Base-by-base conservation (phyloP, 2,329 filamentous ascomycete genomes). In the Capronia americana region DNA sequence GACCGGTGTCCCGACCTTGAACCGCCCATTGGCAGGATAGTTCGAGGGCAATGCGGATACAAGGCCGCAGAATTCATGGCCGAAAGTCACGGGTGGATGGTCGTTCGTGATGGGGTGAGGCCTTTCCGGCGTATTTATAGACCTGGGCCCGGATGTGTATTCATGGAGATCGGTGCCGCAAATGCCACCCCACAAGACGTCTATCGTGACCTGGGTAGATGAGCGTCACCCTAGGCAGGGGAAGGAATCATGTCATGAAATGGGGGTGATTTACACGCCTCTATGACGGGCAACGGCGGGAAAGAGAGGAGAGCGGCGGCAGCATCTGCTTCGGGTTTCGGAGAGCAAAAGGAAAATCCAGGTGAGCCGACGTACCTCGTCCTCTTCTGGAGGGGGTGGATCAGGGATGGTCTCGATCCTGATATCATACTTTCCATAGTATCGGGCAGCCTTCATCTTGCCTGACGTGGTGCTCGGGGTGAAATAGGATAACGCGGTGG, bases 81-180 rank as follows among this genome's bases (percentile, higher is more conserved):
- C 83, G 58, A 85, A 79, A 0, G 82, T 84, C 61, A 85, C 64
- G 17, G 81, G 83, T 2, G 83, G 76, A 17, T 76, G 79, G 70
- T 83, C 84, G 50, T 78, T 78, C 2, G 83, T 86, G 63, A 85
- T 81, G 0, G 82, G 82, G 74, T 86, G 83, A 3, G 83, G 83
- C 14, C 77, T 81, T 0, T 80, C 70, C 1, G 38, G 63, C 2
- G 66, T 82, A 11, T 41, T 41, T 58, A 58, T 58, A 11, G 38
- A 2, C 82, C 83, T 67, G 81, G 82, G 20, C 82, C 73, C 55
- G 75, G 79, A 17, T 80, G 77, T 73, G 66, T 81, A 83, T 70
- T 83, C 81, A 65, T 83, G 81, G 11, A 83, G 73, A 50, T 73
- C 71, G 41, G 46, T 65, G 14, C 74, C 74, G 61, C 74, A 75